Base-by-base conservation (phyloP, 2,329 filamentous ascomycete genomes). In the Colletotrichum lentis region DNA sequence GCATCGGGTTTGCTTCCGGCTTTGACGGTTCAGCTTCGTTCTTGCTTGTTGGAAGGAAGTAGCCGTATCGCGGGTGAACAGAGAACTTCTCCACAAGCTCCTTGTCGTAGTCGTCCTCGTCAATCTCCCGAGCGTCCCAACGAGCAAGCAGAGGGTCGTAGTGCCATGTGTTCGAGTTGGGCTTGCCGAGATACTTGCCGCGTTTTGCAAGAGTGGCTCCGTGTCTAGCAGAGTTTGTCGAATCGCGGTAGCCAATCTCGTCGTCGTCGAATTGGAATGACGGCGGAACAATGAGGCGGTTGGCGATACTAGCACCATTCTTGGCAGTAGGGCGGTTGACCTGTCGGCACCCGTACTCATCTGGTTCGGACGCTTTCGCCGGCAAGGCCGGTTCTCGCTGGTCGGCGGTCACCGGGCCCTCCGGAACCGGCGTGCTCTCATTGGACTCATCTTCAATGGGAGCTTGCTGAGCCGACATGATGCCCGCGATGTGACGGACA, bases 201-300 rank as follows among this genome's bases (percentile, higher is more conserved):
- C 86, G 80, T 69, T 84, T 83, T 16, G 81, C 81, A 71, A 81
- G 81, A 41, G 82, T 86, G 54, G 85, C 84, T 24, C 84, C 84
- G 64, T 85, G 84, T 67, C 80, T 80, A 37, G 83, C 81, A 71
- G 86, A 84, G 67, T 88, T 88, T 69, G 82, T 82, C 4, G 85
- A 86, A 72, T 88, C 86, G 24, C 84, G 82, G 74, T 87, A 88
- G 16, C 86, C 86, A 69, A 89, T 88, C 73, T 88, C 85, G 65
- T 82, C 78, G 10, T 83, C 77, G 44, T 84, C 80, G 64, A 82
- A 88, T 59, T 80, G 77, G 69, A 84, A 85, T 0, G 81, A 71
- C 7, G 77, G 78, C 12, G 85, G 85, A 50, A 86, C 77, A 72
- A 88, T 81, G 63, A 88, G 82, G 31, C 84, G 85, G 72, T 86